These are phyloP conservation scores for Calonectria hongkongensis DNA, from an alignment of 2,329 filamentous ascomycete species.

Conservation along the genomic window DNA sequence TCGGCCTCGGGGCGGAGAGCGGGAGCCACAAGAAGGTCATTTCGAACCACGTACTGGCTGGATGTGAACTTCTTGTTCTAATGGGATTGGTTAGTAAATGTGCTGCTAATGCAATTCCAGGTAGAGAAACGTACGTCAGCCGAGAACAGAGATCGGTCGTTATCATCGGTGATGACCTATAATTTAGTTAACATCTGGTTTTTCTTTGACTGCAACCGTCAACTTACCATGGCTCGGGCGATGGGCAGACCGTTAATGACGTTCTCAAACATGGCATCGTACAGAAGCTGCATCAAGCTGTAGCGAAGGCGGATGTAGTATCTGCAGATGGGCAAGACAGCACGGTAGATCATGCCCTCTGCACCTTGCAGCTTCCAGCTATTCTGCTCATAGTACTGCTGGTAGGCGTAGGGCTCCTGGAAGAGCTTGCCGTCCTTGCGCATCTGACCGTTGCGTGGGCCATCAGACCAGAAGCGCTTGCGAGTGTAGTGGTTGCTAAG, in stretches of 20 bases:
- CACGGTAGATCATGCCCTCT: background rate
- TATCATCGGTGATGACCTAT: conserved; percentile 26
- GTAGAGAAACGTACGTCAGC: background rate
- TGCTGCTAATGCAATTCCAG: background rate
- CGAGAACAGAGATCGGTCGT: conserved; percentile 21
- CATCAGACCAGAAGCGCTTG: background rate
- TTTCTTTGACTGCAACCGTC: background rate
- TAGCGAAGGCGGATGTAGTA: conserved; percentile 30
- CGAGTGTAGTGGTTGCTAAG: conserved; percentile 25
- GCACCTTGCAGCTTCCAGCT: background rate
- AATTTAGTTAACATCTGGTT: background rate
- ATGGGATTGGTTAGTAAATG: background rate
- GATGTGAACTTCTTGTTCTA: conserved; percentile 28
- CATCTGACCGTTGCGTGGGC: background rate
- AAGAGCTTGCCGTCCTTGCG: conserved; percentile 22
- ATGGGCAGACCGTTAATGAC: conserved; percentile 24
- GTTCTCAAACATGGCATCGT: conserved; percentile 33
- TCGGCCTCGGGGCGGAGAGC: conserved; percentile 4
- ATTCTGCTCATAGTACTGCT: conserved; percentile 13
- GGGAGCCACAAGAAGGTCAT: conserved; percentile 27
- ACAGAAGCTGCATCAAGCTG: conserved; percentile 26
- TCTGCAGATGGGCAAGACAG: conserved; percentile 23
- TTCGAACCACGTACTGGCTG: conserved; percentile 29
- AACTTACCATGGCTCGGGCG: conserved; percentile 30
- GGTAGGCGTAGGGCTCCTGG: background rate